Evolutionary conservation across 495 filamentous ascomycete species (phyloP).

Genomic region (Tricharina praecox): DNA sequence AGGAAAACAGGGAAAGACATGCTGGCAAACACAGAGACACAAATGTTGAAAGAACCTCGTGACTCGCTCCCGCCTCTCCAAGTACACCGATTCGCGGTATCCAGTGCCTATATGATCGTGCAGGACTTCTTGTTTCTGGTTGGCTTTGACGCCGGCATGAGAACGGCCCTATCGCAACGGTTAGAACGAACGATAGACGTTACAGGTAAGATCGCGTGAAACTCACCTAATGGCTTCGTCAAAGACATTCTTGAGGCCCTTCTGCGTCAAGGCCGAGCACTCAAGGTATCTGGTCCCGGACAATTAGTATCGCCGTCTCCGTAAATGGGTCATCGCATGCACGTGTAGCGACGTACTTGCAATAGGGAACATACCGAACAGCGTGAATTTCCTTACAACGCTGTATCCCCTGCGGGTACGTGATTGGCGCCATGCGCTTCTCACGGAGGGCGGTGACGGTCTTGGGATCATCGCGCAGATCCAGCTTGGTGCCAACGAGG

Average conservation of each 20-base stretch:
- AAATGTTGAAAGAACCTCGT: too few species aligned
- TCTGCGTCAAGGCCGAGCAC: conserved; percentile 93
- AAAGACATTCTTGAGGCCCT: conserved; percentile 93
- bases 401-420: conserved; percentile 69
- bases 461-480: conserved; percentile 77
- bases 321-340: background rate
- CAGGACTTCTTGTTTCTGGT: conserved; percentile 1
- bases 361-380: conserved; percentile 10
- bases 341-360: too few species aligned
- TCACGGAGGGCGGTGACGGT: conserved; percentile 59
- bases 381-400: conserved; percentile 85
- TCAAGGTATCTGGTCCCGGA: conserved; percentile 71
- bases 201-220: background rate
- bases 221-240: conserved; percentile 84
- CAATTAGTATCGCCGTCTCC: background rate
- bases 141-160: conserved; percentile 19
- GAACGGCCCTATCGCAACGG: conserved; percentile 17
- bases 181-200: background rate
- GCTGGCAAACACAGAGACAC: too few species aligned
- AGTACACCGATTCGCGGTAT: too few species aligned
- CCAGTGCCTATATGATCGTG: conserved; percentile 1
- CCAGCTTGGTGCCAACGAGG: conserved; percentile 91
- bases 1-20: too few species aligned
- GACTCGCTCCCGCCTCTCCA: too few species aligned
- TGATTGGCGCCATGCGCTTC: conserved; percentile 81